These are phyloP conservation scores for Picea glauca DNA, from an alignment of 75 land plant species.

Conservation along the genomic window DNA sequence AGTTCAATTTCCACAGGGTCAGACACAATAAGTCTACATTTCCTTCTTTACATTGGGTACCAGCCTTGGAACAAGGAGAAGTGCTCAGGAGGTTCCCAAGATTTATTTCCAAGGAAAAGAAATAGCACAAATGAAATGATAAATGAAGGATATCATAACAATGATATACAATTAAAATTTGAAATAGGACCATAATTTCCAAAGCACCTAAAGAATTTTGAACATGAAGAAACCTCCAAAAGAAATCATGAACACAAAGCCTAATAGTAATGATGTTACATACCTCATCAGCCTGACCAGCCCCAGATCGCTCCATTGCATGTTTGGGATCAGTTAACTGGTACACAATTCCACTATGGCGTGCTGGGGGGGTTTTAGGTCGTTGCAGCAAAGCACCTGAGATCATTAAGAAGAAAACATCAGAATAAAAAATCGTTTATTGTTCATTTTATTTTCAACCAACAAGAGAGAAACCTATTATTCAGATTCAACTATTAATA, in stretches of 20 bases:
- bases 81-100: too few relatives aligned
- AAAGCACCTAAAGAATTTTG: too few relatives aligned
- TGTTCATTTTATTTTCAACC: neutral
- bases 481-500: neutral
- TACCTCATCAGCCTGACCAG: constrained; percentile 72
- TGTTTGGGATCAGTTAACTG: constrained; percentile 78
- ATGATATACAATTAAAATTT: too few relatives aligned
- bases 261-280: neutral
- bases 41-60: too few relatives aligned
- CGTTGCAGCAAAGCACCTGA: constrained; percentile 64
- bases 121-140: too few relatives aligned
- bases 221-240: constrained; percentile 16
- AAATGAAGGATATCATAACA: too few relatives aligned
- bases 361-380: constrained; percentile 49
- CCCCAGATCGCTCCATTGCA: constrained; percentile 50
- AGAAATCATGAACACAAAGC: too few relatives aligned
- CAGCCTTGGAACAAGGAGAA: too few relatives aligned
- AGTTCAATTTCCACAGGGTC: too few relatives aligned
- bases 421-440: neutral
- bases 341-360: constrained; percentile 51
- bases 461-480: neutral
- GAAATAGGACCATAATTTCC: too few relatives aligned
- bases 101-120: too few relatives aligned
- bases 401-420: neutral
- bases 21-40: too few relatives aligned